A percentile compares a stretch with the other conserved stretches of the same genome.
These are phyloP conservation scores for Eutypa lata DNA, from an alignment of 2,329 filamentous ascomycete genomes.

Conservation along the genomic window DNA sequence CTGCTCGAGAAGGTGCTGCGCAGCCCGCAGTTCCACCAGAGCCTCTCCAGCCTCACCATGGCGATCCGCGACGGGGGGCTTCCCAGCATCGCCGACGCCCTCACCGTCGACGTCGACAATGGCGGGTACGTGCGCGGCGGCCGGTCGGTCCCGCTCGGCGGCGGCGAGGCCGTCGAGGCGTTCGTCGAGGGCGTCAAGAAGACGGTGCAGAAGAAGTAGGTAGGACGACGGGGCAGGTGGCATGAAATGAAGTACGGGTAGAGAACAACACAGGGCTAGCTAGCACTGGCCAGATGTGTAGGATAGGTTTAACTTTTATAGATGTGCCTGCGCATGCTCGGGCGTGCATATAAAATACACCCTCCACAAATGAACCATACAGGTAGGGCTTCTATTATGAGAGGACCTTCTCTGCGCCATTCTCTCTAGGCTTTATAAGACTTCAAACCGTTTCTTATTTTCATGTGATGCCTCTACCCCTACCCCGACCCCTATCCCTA, in stretches of 20 bases:
- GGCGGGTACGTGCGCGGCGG: constrained; percentile 78
- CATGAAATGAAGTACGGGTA: neutral
- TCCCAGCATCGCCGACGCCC: constrained; percentile 82
- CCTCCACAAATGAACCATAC: too few relatives aligned
- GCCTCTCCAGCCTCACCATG: constrained; percentile 77
- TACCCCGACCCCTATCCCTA: neutral
- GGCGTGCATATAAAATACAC: too few relatives aligned
- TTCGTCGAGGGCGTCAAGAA: constrained; percentile 88
- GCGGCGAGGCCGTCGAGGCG: constrained; percentile 82
- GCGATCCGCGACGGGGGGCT: constrained; percentile 87
- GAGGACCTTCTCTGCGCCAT: too few relatives aligned
- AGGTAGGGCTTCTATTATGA: too few relatives aligned
- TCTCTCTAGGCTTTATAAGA: too few relatives aligned
- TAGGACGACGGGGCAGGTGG: constrained; percentile 15
- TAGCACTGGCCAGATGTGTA: neutral
- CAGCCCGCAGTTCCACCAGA: constrained; percentile 89
- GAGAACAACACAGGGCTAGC: neutral
- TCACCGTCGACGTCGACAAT: constrained; percentile 77
- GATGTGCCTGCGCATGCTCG: too few relatives aligned
- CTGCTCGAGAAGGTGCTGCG: constrained; percentile 79
- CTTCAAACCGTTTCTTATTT: neutral
- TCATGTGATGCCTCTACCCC: neutral
- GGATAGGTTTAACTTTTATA: too few relatives aligned
- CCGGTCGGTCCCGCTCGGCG: constrained; percentile 74
- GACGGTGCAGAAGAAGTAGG: constrained; percentile 62